Conservation (phyloP, 2,329 filamentous ascomycete species). For the Macrophomina tecta region DNA sequence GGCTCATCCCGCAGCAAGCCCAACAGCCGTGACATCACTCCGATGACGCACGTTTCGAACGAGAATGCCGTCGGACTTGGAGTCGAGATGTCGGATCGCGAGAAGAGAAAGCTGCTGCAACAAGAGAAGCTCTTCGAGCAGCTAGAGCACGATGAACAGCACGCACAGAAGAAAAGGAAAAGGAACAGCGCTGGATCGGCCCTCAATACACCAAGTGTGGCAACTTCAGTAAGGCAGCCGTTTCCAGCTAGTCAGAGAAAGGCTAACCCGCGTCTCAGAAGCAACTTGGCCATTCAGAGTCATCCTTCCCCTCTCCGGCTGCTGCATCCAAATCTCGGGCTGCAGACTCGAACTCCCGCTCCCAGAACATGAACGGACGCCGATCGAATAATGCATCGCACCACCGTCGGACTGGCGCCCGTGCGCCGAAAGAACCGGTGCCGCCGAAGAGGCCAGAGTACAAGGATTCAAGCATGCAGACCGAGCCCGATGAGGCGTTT, state of each 20-base stretch:
- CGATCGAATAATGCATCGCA: conserved; percentile 25
- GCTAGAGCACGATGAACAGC: conserved; percentile 63
- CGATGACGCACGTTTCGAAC: conserved; percentile 58
- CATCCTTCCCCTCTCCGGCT: conserved; percentile 33
- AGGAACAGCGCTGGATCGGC: conserved; percentile 61
- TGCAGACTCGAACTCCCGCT: conserved; percentile 28
- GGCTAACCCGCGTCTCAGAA: conserved; percentile 38
- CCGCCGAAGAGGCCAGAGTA: conserved; percentile 42
- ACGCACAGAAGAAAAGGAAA: conserved; percentile 61
- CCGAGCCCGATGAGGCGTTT: conserved; percentile 50
- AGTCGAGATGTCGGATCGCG: conserved; percentile 64
- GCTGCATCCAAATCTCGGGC: conserved; percentile 35
- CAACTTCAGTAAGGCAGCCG: conserved; percentile 47
- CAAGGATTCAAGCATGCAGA: conserved; percentile 42
- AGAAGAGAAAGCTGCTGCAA: conserved; percentile 67
- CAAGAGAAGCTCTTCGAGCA: conserved; percentile 68
- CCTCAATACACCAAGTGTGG: conserved; percentile 57
- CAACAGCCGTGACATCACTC: conserved; percentile 67
- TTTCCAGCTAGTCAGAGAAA: conserved; percentile 28
- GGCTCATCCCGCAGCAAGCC: conserved; percentile 60
- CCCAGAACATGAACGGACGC: conserved; percentile 22
- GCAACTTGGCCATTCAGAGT: conserved; percentile 44
- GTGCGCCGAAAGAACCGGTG: conserved; percentile 44
- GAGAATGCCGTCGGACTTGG: conserved; percentile 51
- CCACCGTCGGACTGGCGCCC: conserved; percentile 36